Base-by-base conservation (phyloP, 345 rosid genomes). In the Eutrema heterophyllum region DNA sequence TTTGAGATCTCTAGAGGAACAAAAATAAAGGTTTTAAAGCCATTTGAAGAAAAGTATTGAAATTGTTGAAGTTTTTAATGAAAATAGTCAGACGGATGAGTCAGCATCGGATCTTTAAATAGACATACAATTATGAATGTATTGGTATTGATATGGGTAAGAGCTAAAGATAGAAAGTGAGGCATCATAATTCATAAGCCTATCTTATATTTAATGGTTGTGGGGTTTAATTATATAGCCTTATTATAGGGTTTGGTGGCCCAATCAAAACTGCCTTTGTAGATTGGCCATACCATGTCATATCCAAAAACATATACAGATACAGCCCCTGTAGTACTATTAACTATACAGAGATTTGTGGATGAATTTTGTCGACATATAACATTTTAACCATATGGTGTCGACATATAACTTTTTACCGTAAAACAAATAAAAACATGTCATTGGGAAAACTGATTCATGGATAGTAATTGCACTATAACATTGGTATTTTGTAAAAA, bases 61-160 rank as follows among this genome's bases (percentile, higher is more conserved):
- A 57, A 13, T 32, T 39, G 10, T 29, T 57, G 9, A 62, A 53
- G 70, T 10, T 54, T 10, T 26, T 11, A 49, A 41, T 59, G 77
- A 50, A 29, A 59, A 48, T 6, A 45, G 64, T 48, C 62, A 58
- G 30, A 50, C 2, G 0, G 21, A 49, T 66, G 44, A 29, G 61
- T 58, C 73, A 67, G 6, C 61, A 67, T 51, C 16, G 3, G 29
- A 59, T 58, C 63, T 59, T 67, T 40, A 50, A 67, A 51, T n/a
- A 54, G 74, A 43, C 56, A 61, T 60, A 43, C 58, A 75, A 75
- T 75, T 52, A 75, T 68, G 79, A 35, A 61, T 15, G 57, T 61
- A 24, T 33, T 33, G 74, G 45, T 24, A 21, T 1, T 1, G 61
- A 35, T 0, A 57, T 54, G 64, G 30, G 46, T 7, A 41, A 24